Conservation (phyloP, 2,329 filamentous ascomycete genomes). For the Falciphora oryzae region DNA sequence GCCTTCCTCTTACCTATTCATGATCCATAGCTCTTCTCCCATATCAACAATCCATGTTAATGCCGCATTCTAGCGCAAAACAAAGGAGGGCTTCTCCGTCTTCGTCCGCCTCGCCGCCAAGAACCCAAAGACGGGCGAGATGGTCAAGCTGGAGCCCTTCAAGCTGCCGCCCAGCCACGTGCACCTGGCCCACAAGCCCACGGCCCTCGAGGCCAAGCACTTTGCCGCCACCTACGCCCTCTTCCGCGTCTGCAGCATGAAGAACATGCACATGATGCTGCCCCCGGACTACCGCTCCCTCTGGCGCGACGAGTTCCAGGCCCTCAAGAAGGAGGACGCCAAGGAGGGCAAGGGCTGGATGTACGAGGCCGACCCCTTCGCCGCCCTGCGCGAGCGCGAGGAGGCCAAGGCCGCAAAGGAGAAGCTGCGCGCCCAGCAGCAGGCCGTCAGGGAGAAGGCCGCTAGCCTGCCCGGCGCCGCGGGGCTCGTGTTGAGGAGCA, state of each 20-base stretch:
- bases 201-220: conserved; percentile 84
- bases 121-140: conserved; percentile 78
- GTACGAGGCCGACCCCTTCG: conserved; percentile 94
- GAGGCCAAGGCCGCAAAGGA: conserved; percentile 69
- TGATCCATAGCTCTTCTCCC: background rate
- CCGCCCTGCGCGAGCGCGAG: conserved; percentile 70
- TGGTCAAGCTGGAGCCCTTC: conserved; percentile 71
- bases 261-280: conserved; percentile 90
- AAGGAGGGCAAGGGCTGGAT: conserved; percentile 78
- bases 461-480: conserved; percentile 56
- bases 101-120: conserved; percentile 71
- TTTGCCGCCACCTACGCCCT: conserved; percentile 89
- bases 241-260: conserved; percentile 89
- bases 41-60: background rate
- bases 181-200: conserved; percentile 68
- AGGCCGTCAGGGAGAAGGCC: conserved; percentile 62
- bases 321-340: conserved; percentile 74
- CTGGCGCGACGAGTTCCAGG: conserved; percentile 80
- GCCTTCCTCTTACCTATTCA: background rate
- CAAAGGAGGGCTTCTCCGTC: conserved; percentile 68
- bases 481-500: conserved; percentile 46
- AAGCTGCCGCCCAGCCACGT: conserved; percentile 72
- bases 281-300: conserved; percentile 83
- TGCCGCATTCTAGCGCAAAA: conserved; percentile 45
- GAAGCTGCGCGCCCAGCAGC: conserved; percentile 71